Evolutionary conservation across 192 early-diverging fungal genomes (phyloP).

Genomic region (Rhizophlyctis rosea): DNA sequence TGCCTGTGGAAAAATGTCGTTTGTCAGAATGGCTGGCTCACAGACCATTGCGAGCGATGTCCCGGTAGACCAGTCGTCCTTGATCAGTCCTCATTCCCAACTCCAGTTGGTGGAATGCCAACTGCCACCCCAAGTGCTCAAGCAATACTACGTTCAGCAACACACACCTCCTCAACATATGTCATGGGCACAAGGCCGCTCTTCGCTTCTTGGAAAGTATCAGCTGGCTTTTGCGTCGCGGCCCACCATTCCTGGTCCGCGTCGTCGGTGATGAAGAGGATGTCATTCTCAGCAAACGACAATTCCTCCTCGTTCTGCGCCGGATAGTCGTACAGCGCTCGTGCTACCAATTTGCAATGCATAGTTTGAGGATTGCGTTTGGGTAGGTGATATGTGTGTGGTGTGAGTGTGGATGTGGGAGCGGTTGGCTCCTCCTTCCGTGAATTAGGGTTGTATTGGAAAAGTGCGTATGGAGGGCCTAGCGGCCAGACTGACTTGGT

Average conservation of each 20-base stretch:
- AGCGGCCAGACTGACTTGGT: no score
- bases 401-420: no score
- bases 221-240: constrained; percentile 24
- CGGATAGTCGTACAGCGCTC: constrained; percentile 81
- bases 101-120: not conserved
- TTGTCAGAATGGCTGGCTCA: not conserved
- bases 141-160: not conserved
- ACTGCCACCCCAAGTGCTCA: not conserved
- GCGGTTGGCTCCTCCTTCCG: no score
- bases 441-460: no score
- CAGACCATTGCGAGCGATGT: not conserved
- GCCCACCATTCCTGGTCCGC: constrained; percentile 54
- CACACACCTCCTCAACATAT: constrained; percentile 52
- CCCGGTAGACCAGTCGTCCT: not conserved
- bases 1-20: constrained; percentile 16
- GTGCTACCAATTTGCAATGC: constrained; percentile 43
- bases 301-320: constrained; percentile 84
- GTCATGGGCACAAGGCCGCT: constrained; percentile 46
- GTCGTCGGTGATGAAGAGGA: constrained; percentile 55
- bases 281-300: constrained; percentile 68
- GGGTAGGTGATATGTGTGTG: no score
- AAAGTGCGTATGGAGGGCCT: no score
- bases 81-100: constrained; percentile 1
- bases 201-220: constrained; percentile 41
- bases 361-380: no score